Percentiles rank a stretch among this genome's conserved stretches.
Evolutionary conservation across 805 yeast species (phyloP).

Genomic region (Yarrowia alimentaria): DNA sequence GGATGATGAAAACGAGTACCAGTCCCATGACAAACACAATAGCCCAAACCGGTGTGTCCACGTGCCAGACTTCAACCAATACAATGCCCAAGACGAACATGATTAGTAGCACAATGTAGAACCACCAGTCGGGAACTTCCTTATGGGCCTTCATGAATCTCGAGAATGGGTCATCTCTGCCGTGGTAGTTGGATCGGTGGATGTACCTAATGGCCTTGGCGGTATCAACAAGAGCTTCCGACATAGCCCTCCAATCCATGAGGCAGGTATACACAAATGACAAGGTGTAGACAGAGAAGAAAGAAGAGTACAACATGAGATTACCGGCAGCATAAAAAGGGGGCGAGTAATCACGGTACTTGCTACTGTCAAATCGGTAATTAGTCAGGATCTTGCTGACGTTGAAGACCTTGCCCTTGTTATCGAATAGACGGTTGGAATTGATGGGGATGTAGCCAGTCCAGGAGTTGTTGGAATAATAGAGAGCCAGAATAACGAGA

Average conservation of each 20-base stretch:
- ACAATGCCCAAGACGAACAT: constrained; percentile 47
- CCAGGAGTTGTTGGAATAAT: constrained; percentile 56
- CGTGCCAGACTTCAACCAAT: constrained; percentile 43
- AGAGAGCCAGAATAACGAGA: constrained; percentile 47
- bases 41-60: constrained; percentile 60
- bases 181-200: constrained; percentile 23
- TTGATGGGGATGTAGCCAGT: constrained; percentile 61
- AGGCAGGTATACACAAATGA: constrained; percentile 46
- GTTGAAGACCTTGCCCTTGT: constrained; percentile 50
- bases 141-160: constrained; percentile 49
- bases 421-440: constrained; percentile 53
- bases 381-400: constrained; percentile 48
- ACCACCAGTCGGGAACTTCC: constrained; percentile 59
- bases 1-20: constrained; percentile 58
- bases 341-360: constrained; percentile 60
- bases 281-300: constrained; percentile 56
- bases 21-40: constrained; percentile 56
- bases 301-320: constrained; percentile 50
- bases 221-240: constrained; percentile 31
- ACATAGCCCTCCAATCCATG: constrained; percentile 30
- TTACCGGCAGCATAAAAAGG: constrained; percentile 61
- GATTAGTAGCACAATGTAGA: constrained; percentile 47
- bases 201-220: constrained; percentile 7
- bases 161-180: constrained; percentile 47
- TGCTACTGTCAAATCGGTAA: constrained; percentile 44